Conservation (phyloP, 495 filamentous ascomycete species). For the Poronia punctata region DNA sequence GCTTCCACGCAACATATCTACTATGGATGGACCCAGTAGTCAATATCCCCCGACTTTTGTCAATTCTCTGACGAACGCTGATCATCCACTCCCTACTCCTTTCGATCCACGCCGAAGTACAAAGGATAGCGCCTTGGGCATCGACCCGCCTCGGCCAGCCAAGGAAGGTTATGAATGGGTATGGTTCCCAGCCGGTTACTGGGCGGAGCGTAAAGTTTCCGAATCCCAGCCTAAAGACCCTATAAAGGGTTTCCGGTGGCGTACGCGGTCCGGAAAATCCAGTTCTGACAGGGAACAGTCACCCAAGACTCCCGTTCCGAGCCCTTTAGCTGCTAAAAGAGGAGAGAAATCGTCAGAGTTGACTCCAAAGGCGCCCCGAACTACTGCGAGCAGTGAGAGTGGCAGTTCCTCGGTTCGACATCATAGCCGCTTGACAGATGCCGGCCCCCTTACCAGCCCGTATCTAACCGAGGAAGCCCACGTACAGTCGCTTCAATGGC, state of each 20-base stretch:
- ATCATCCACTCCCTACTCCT: neutral
- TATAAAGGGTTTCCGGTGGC: constrained; percentile 30
- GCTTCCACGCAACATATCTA: constrained; percentile 17
- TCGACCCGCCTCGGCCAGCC: constrained; percentile 44
- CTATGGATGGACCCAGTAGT: constrained; percentile 21
- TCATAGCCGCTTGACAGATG: constrained; percentile 9
- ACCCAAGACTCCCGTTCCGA: constrained; percentile 16
- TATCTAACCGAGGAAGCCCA: constrained; percentile 39
- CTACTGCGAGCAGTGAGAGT: constrained; percentile 20
- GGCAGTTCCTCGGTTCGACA: constrained; percentile 12
- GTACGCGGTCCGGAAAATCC: constrained; percentile 30
- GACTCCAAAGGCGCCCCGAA: no score
- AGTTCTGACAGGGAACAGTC: constrained; percentile 17
- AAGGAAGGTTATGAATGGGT: constrained; percentile 47
- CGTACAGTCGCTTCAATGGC: constrained; percentile 34
- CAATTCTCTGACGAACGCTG: constrained; percentile 3
- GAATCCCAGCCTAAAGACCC: constrained; percentile 22
- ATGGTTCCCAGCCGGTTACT: constrained; percentile 50
- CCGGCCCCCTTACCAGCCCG: constrained; percentile 21
- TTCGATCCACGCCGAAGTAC: constrained; percentile 1
- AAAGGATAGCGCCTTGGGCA: constrained; percentile 9
- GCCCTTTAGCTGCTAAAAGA: constrained; percentile 28
- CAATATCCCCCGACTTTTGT: constrained; percentile 14
- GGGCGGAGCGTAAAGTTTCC: constrained; percentile 42
- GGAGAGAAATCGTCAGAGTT: constrained; percentile 14